Conservation (phyloP, 139 green algal species). For the Chlamydomonas eustigma region DNA sequence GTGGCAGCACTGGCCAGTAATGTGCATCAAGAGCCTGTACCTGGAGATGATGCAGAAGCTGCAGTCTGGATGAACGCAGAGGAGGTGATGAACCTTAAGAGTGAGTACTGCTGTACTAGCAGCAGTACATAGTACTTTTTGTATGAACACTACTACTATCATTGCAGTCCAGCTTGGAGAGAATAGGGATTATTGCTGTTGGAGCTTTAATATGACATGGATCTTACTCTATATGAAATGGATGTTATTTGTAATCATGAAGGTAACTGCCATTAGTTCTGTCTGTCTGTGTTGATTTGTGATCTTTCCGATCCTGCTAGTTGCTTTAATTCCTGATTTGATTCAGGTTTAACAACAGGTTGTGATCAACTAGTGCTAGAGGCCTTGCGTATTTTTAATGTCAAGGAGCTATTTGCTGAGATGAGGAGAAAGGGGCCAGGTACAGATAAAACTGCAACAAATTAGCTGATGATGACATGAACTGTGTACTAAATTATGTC, state of each 20-base stretch:
- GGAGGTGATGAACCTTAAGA: constrained; percentile 8
- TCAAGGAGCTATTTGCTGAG: neutral
- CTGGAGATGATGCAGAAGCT: constrained; percentile 30
- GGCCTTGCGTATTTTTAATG: neutral
- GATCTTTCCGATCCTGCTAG: no score
- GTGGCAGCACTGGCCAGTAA: constrained; percentile 20
- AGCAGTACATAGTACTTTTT: neutral
- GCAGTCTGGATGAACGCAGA: constrained; percentile 26
- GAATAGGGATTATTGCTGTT: neutral
- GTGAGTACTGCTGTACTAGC: neutral
- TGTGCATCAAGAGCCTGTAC: constrained; percentile 9
- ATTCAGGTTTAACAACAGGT: neutral
- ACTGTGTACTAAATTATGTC: no score
- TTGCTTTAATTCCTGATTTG: no score
- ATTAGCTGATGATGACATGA: no score
- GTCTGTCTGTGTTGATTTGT: no score
- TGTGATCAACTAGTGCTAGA: neutral
- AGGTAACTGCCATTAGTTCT: no score
- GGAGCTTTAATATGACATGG: neutral
- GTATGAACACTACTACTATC: neutral
- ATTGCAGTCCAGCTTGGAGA: neutral
- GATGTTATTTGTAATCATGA: no score
- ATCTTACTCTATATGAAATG: neutral
- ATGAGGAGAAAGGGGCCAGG: no score
- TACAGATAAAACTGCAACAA: no score